A percentile compares a stretch with the other conserved stretches of the same genome.
Evolutionary conservation across 2,329 filamentous ascomycete species (phyloP).

Genomic region (Xylaria polymorpha): DNA sequence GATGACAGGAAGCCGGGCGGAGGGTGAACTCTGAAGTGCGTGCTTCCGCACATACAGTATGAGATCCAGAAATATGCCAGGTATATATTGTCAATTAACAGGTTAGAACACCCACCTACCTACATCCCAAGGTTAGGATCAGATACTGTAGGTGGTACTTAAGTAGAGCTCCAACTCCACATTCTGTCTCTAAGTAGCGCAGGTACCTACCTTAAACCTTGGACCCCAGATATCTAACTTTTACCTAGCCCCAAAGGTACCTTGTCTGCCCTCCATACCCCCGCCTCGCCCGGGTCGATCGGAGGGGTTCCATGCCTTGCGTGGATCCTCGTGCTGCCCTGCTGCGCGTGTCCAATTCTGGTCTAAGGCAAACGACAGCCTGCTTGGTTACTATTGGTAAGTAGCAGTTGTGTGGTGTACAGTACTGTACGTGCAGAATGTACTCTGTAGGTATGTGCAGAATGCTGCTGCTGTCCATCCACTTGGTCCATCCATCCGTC

Average conservation of each 20-base stretch:
- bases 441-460: neutral
- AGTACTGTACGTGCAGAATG: neutral
- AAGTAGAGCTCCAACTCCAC: neutral
- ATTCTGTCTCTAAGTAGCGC: neutral
- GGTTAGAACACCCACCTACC: too few species aligned
- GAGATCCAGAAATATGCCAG: neutral
- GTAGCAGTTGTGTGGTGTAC: neutral
- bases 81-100: neutral
- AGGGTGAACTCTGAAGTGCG: conserved; percentile 15
- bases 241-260: neutral
- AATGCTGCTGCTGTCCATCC: neutral
- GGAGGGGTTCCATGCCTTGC: conserved; percentile 10
- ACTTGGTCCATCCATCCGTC: neutral
- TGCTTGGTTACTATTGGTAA: neutral
- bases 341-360: conserved; percentile 3
- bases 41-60: too few species aligned
- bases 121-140: too few species aligned
- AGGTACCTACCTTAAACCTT: neutral
- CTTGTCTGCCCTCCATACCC: neutral
- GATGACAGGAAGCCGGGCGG: conserved; percentile 18
- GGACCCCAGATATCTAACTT: conserved; percentile 25
- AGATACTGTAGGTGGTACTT: too few species aligned
- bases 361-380: neutral
- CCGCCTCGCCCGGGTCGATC: conserved; percentile 28
- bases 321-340: conserved; percentile 4